Evolutionary conservation across 2,329 filamentous ascomycete species (phyloP).

Genomic region (Clonostachys solani): DNA sequence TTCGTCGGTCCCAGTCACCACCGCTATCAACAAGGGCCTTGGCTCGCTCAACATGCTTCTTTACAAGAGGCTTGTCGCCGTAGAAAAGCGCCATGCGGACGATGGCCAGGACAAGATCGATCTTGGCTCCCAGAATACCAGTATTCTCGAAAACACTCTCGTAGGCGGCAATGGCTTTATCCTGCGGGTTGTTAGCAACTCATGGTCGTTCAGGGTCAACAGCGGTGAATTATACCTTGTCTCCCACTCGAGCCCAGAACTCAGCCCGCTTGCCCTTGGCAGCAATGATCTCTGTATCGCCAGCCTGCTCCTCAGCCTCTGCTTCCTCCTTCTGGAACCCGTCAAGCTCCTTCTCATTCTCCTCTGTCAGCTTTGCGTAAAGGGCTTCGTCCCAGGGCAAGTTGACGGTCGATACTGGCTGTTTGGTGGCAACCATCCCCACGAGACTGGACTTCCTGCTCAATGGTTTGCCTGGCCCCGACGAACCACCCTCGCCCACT

Average conservation of each 20-base stretch:
- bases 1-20: slow-evolving; percentile 97
- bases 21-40: slow-evolving; percentile 88
- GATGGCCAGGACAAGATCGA: slow-evolving; percentile 93
- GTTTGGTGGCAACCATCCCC: slow-evolving; percentile 72
- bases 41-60: slow-evolving; percentile 90
- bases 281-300: slow-evolving; percentile 90
- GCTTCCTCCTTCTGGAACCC: slow-evolving; percentile 82
- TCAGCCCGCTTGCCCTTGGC: slow-evolving; percentile 93
- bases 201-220: background rate
- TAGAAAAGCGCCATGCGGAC: slow-evolving; percentile 96
- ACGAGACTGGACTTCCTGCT: slow-evolving; percentile 67
- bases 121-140: slow-evolving; percentile 93
- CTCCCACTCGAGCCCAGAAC: slow-evolving; percentile 91
- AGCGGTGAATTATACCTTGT: slow-evolving; percentile 63
- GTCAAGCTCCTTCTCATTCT: slow-evolving; percentile 76
- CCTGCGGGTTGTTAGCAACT: slow-evolving; percentile 45
- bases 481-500: slow-evolving; percentile 57
- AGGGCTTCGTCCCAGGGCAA: slow-evolving; percentile 89
- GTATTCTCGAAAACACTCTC: slow-evolving; percentile 96
- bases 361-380: slow-evolving; percentile 71
- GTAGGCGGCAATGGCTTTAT: slow-evolving; percentile 89
- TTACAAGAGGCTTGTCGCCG: slow-evolving; percentile 84
- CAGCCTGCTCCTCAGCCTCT: slow-evolving; percentile 91
- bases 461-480: slow-evolving; percentile 50
- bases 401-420: slow-evolving; percentile 58